These are phyloP conservation scores for Coprinopsis strossmayeri DNA, from an alignment of 768 basidiomycete genomes.

Conservation along the genomic window DNA sequence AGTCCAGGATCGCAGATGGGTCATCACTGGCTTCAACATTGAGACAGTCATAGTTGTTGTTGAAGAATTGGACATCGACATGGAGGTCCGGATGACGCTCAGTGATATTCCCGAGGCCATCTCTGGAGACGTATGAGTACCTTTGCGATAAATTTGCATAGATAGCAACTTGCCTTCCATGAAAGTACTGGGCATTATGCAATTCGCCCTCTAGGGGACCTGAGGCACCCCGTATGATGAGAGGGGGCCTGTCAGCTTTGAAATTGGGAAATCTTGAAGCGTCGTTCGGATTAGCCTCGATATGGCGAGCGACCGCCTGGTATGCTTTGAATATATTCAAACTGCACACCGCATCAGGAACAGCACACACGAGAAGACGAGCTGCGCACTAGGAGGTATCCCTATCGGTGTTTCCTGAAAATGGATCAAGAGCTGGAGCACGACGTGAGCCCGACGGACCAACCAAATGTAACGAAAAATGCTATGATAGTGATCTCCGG, in stretches of 20 bases:
- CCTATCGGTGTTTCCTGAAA: slow-evolving; percentile 64
- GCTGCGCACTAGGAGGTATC: slow-evolving; percentile 47
- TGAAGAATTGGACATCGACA: slow-evolving; percentile 15
- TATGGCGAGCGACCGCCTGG: slow-evolving; percentile 53
- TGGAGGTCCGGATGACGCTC: slow-evolving; percentile 62
- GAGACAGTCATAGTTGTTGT: slow-evolving; percentile 36
- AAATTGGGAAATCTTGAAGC: slow-evolving; percentile 58
- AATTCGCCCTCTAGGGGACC: slow-evolving; percentile 65
- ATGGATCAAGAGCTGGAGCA: not conserved
- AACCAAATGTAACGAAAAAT: slow-evolving; percentile 72
- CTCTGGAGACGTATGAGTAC: slow-evolving; percentile 48
- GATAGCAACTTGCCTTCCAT: slow-evolving; percentile 72
- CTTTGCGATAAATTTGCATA: too few relatives aligned
- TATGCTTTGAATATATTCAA: slow-evolving; percentile 73
- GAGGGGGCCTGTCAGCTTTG: slow-evolving; percentile 39
- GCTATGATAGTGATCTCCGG: slow-evolving; percentile 80
- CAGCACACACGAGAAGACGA: slow-evolving; percentile 7
- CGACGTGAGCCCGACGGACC: slow-evolving; percentile 12
- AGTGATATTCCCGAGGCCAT: slow-evolving; percentile 60
- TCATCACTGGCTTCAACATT: slow-evolving; percentile 31
- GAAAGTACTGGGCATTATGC: slow-evolving; percentile 80
- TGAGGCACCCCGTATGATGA: slow-evolving; percentile 57
- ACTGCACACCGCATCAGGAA: slow-evolving; percentile 28
- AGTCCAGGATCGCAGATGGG: slow-evolving; percentile 33
- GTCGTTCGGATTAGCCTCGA: slow-evolving; percentile 49